Percentiles rank a stretch among this genome's conserved stretches.
Evolutionary conservation across 495 filamentous ascomycete genomes (phyloP).

Genomic region (Aspergillus bertholletiae): DNA sequence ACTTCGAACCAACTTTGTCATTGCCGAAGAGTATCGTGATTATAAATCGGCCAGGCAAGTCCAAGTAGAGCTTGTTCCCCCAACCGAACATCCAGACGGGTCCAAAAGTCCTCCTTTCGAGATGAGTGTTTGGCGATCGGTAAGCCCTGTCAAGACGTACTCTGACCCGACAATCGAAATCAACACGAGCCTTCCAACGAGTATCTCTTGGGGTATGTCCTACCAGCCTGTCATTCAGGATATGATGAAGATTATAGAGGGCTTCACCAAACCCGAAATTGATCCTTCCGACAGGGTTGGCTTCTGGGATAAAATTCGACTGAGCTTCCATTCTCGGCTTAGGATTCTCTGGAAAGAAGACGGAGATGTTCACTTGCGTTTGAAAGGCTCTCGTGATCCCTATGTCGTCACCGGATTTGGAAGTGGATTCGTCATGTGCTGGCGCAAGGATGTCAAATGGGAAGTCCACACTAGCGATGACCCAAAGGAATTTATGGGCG

Average conservation of each 20-base stretch:
- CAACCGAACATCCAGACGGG: conserved; percentile 48
- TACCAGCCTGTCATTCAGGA: conserved; percentile 99
- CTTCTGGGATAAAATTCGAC: conserved; percentile 98
- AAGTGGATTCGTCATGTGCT: conserved; percentile 95
- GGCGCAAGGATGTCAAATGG: conserved; percentile 89
- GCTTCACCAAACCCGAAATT: conserved; percentile 90
- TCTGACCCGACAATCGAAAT: conserved; percentile 89
- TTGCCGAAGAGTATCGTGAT: conserved; percentile 88
- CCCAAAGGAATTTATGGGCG: conserved; percentile 89
- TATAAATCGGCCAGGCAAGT: conserved; percentile 73
- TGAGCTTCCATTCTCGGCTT: conserved; percentile 92
- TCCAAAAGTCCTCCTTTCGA: conserved; percentile 53
- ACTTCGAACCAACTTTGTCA: conserved; percentile 88
- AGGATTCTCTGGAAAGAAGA: conserved; percentile 88
- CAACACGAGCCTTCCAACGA: conserved; percentile 84
- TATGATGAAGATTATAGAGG: conserved; percentile 99
- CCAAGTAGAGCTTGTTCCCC: conserved; percentile 80
- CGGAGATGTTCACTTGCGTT: conserved; percentile 89
- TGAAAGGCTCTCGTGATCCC: conserved; percentile 90
- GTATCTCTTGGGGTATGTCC: conserved; percentile 94
- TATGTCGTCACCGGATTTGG: conserved; percentile 91
- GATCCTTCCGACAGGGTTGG: conserved; percentile 91
- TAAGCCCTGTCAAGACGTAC: conserved; percentile 94
- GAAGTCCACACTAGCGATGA: conserved; percentile 77
- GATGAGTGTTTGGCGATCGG: conserved; percentile 85